These are phyloP conservation scores for Globisporangium megalacanthum DNA, from an alignment of 352 stramenopile genomes.

Conservation along the genomic window DNA sequence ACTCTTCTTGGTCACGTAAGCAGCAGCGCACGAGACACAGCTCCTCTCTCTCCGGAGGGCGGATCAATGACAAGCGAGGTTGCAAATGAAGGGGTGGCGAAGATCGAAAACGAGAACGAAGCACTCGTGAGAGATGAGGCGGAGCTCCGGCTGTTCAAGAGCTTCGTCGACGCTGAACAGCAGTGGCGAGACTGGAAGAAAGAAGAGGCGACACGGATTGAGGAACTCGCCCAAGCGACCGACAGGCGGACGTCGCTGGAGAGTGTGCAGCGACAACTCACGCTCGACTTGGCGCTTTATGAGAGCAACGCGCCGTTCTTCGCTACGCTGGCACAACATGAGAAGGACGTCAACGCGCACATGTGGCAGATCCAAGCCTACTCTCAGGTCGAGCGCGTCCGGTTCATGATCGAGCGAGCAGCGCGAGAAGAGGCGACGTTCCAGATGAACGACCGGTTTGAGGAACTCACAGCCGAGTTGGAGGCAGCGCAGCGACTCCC, in stretches of 20 bases:
- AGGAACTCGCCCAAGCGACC: slow-evolving; percentile 27
- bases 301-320: slow-evolving; percentile 48
- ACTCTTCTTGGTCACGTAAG: too few species aligned
- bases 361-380: slow-evolving; percentile 55
- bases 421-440: slow-evolving; percentile 51
- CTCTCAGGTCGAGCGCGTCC: slow-evolving; percentile 43
- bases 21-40: background rate
- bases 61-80: slow-evolving; percentile 4
- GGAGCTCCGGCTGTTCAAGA: slow-evolving; percentile 40
- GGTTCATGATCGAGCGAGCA: slow-evolving; percentile 61
- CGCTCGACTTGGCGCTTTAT: slow-evolving; percentile 41
- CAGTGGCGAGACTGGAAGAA: slow-evolving; percentile 46
- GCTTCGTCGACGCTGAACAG: slow-evolving; percentile 33
- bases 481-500: slow-evolving; percentile 41
- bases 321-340: slow-evolving; percentile 27
- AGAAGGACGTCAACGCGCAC: slow-evolving; percentile 38
- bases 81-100: slow-evolving; percentile 4
- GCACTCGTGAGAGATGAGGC: slow-evolving; percentile 32
- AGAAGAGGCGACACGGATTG: slow-evolving; percentile 29
- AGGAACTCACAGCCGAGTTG: slow-evolving; percentile 32
- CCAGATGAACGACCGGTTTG: slow-evolving; percentile 39
- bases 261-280: slow-evolving; percentile 24
- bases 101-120: slow-evolving; percentile 15
- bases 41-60: background rate
- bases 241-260: slow-evolving; percentile 20